Evolutionary conservation across 192 early-diverging fungal species (phyloP), one percentile per base, ranked within the genome.

Genomic region (Linnemannia zychae): DNA sequence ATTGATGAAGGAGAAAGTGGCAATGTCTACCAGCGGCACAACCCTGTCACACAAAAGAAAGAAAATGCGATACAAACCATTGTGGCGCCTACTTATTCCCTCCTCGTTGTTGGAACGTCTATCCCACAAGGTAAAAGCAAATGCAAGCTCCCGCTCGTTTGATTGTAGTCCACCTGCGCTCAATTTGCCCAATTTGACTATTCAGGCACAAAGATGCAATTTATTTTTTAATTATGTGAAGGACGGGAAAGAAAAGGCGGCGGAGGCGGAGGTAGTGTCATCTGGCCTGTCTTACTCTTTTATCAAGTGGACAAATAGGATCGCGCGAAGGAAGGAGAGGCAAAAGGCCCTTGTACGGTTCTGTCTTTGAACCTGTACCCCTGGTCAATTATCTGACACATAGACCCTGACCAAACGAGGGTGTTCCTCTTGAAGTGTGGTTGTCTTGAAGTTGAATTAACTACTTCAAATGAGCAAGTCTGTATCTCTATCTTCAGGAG

Each of bases 271-370:
- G 1, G 49, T 20, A 24, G 11, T 6, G 57, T 60, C 57, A 60
- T 60, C 57, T 60, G 53, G 57, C 57, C 40, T 63, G 57, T 63
- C 57, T 63, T 7, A 63, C 28, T 63, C 57, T 63, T 63, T 13
- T 31, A 28, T 2, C 15, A 4, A 15, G 57, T 31, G 57, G 57
- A 63, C 57, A 63, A 63, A 63, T 63, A 13, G 28, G 57, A 63
- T 28, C 28, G 57, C 57, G 15, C 57, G 2, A 28, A 31, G n/a
- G n/a, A n/a, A 31, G 28, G 57, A 63, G 20, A 44, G 3, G 40
- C 9, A 9, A 6, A 22, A 60, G 28, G n/a, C n/a, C n/a, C n/a
- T 12, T 9, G 52, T 7, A 7, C n/a, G 52, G 40, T 44, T n/a
- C 20, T 53, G 52, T 53, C 20, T n/a, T 57, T 57, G n/a, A 9